Percentiles rank a stretch among this genome's conserved stretches.
phyloP scores from a whole-genome alignment of 257 asterid genomes.

The Penstemon barbatus region DNA sequence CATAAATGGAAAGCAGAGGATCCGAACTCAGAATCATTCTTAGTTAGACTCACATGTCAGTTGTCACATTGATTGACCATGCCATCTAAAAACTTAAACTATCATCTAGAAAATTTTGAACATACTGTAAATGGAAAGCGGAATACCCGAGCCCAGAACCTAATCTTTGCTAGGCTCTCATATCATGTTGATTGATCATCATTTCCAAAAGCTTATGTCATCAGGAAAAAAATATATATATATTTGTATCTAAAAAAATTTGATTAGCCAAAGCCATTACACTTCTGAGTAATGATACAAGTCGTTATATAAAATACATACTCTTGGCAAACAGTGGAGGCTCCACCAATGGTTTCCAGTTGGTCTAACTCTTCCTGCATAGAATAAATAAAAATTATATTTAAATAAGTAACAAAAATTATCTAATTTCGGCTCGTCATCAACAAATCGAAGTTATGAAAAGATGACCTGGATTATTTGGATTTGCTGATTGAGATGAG shows the following conservation, averaged over 20 bases:
- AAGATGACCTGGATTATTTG: constrained; percentile 44
- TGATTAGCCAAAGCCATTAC: too few relatives aligned
- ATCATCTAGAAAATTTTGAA: too few relatives aligned
- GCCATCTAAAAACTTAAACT: too few relatives aligned
- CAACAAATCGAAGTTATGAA: background rate
- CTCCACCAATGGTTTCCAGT: constrained; percentile 70
- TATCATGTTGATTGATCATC: background rate
- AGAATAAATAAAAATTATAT: background rate
- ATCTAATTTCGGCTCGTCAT: background rate
- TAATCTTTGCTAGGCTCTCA: background rate
- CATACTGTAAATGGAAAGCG: too few relatives aligned
- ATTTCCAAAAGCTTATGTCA: background rate
- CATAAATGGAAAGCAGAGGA: too few relatives aligned
- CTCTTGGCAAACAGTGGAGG: constrained; percentile 75
- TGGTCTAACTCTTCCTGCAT: constrained; percentile 70
- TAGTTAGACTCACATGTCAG: too few relatives aligned
- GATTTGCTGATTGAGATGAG: constrained; percentile 63
- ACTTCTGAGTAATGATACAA: background rate
- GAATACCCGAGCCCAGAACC: too few relatives aligned
- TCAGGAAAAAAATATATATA: background rate
- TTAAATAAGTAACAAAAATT: background rate
- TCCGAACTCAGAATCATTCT: too few relatives aligned
- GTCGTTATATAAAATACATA: constrained; percentile 28
- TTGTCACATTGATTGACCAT: too few relatives aligned
- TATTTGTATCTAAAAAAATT: background rate